These are phyloP conservation scores for Serpula lacrymans DNA, from an alignment of 768 basidiomycete species.

Conservation along the genomic window DNA sequence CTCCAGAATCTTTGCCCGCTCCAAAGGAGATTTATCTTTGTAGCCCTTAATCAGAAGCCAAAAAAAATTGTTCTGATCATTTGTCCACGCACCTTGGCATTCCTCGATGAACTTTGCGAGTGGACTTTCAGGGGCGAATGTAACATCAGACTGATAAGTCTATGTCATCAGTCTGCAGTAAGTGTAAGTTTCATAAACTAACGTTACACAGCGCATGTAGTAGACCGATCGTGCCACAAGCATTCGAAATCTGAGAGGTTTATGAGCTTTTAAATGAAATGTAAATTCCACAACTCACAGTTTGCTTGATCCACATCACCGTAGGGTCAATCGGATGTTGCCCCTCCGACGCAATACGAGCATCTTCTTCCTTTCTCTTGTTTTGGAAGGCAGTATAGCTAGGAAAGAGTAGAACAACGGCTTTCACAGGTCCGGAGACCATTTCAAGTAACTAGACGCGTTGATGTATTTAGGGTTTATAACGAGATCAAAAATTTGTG, in stretches of 20 bases:
- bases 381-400: slow-evolving; percentile 47
- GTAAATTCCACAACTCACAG: slow-evolving; percentile 41
- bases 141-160: slow-evolving; percentile 48
- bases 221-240: slow-evolving; percentile 86
- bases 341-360: slow-evolving; percentile 42
- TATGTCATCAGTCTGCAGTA: slow-evolving; percentile 4
- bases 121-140: slow-evolving; percentile 52
- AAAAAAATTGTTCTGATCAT: no score
- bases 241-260: slow-evolving; percentile 69
- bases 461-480: background rate
- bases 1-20: slow-evolving; percentile 74
- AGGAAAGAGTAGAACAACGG: slow-evolving; percentile 86
- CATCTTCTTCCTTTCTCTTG: slow-evolving; percentile 59
- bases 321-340: slow-evolving; percentile 54
- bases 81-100: slow-evolving; percentile 48
- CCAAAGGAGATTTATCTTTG: slow-evolving; percentile 63
- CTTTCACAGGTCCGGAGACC: slow-evolving; percentile 74
- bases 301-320: slow-evolving; percentile 89
- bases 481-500: slow-evolving; percentile 6
- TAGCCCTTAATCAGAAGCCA: background rate
- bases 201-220: slow-evolving; percentile 84
- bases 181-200: slow-evolving; percentile 19
- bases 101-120: slow-evolving; percentile 64
- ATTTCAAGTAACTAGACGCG: slow-evolving; percentile 57
- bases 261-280: background rate